A percentile compares a stretch with the other conserved stretches of the same genome.
phyloP scores from a whole-genome alignment of 331 rosid species.

The Rhamnella rubrinervis region DNA sequence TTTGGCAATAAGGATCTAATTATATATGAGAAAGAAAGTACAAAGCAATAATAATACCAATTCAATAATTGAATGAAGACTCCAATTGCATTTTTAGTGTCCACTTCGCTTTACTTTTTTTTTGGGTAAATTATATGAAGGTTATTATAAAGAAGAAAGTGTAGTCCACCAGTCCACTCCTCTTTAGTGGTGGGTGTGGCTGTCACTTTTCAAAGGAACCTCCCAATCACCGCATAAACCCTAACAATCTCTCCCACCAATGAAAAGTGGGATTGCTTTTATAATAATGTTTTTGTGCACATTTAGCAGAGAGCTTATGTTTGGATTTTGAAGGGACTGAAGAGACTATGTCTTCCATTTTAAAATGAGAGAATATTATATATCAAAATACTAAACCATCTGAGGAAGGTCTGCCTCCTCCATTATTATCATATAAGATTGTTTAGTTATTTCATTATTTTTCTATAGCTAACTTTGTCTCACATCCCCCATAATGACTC shows the following conservation, averaged over 20 bases:
- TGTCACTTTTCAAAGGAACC: slow-evolving; percentile 18
- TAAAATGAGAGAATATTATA: too few species aligned
- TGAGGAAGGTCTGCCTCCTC: slow-evolving; percentile 25
- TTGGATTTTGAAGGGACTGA: slow-evolving; percentile 17
- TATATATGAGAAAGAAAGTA: too few species aligned
- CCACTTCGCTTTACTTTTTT: neutral
- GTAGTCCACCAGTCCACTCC: slow-evolving; percentile 23
- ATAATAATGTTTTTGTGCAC: slow-evolving; percentile 15
- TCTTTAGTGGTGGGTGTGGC: slow-evolving; percentile 46
- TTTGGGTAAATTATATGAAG: too few species aligned
- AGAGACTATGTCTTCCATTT: slow-evolving; percentile 1
- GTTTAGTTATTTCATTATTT: neutral
- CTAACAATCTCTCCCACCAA: slow-evolving; percentile 18
- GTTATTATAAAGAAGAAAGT: slow-evolving; percentile 1
- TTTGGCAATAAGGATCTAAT: too few species aligned
- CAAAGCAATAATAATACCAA: neutral
- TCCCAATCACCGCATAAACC: slow-evolving; percentile 7
- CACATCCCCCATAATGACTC: slow-evolving; percentile 12
- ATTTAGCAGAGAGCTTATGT: slow-evolving; percentile 8
- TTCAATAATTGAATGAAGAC: slow-evolving; percentile 9
- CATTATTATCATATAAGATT: slow-evolving; percentile 30
- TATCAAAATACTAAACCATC: neutral
- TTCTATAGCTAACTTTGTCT: slow-evolving; percentile 1
- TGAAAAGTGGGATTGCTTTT: slow-evolving; percentile 39
- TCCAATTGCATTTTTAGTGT: neutral